phyloP scores from a whole-genome alignment of 1,139 yeast species.

The Casaregolazyma suthepensis region DNA sequence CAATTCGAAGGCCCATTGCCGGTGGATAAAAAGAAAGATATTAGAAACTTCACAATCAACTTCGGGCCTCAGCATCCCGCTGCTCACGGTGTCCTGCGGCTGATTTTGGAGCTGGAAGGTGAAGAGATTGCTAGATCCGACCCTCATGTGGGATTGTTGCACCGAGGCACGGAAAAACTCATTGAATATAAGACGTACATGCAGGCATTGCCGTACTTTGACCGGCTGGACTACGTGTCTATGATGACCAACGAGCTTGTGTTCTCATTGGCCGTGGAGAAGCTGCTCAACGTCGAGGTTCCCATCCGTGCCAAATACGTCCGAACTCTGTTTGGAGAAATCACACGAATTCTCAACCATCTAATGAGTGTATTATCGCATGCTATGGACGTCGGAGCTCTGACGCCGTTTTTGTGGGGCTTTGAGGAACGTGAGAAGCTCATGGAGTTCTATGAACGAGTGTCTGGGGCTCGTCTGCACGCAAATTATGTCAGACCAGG shows the following conservation, averaged over 20 bases:
- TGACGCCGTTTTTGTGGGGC: constrained; percentile 92
- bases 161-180: constrained; percentile 84
- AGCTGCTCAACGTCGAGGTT: constrained; percentile 75
- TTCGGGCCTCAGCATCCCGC: constrained; percentile 96
- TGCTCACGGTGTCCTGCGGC: constrained; percentile 86
- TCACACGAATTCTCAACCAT: constrained; percentile 78
- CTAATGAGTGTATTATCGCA: constrained; percentile 83
- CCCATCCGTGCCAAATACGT: constrained; percentile 82
- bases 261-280: constrained; percentile 78
- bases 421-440: constrained; percentile 90
- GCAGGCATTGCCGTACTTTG: constrained; percentile 86
- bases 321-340: constrained; percentile 81
- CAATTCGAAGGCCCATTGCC: constrained; percentile 16
- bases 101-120: constrained; percentile 80
- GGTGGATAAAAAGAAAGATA: constrained; percentile 37
- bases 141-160: constrained; percentile 83
- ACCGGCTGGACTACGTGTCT: constrained; percentile 80
- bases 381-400: constrained; percentile 93
- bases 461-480: constrained; percentile 85
- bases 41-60: constrained; percentile 82
- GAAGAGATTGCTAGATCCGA: constrained; percentile 84
- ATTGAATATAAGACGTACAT: constrained; percentile 78
- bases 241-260: constrained; percentile 94
- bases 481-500: constrained; percentile 89
- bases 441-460: constrained; percentile 91